These are phyloP conservation scores for Penicillium soppii DNA, from an alignment of 495 filamentous ascomycete species.

Conservation along the genomic window DNA sequence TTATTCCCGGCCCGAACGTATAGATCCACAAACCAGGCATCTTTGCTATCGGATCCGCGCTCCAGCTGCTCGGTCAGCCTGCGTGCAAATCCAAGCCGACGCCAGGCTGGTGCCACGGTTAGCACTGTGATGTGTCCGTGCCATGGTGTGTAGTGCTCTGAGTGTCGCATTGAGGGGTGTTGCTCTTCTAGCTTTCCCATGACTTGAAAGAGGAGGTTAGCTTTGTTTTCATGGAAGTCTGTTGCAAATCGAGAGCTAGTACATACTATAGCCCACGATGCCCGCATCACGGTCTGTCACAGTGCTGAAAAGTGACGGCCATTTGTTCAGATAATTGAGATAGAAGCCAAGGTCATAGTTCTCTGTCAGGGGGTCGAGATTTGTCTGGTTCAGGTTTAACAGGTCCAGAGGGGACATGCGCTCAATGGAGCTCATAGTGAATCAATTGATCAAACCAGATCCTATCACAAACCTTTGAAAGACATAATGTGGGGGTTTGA, in stretches of 20 bases:
- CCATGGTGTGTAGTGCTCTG: conserved; percentile 89
- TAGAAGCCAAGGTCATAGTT: conserved; percentile 96
- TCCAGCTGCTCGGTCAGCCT: conserved; percentile 78
- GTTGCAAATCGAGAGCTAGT: neutral
- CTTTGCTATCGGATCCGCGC: conserved; percentile 68
- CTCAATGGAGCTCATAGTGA: conserved; percentile 64
- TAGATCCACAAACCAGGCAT: conserved; percentile 94
- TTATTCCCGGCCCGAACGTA: conserved; percentile 88
- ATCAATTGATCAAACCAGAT: no score
- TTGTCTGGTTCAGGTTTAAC: conserved; percentile 78
- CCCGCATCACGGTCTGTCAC: conserved; percentile 78
- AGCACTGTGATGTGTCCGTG: conserved; percentile 97
- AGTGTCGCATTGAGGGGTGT: conserved; percentile 65
- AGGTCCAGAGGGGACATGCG: conserved; percentile 72
- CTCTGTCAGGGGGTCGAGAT: conserved; percentile 91
- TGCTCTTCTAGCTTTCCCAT: conserved; percentile 96
- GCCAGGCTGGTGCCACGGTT: conserved; percentile 83
- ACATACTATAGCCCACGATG: conserved; percentile 88
- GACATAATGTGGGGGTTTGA: conserved; percentile 12
- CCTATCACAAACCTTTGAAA: no score
- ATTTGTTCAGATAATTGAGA: conserved; percentile 88
- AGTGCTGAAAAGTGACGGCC: conserved; percentile 88
- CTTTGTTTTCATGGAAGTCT: neutral
- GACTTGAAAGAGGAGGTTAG: conserved; percentile 53
- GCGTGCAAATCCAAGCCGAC: conserved; percentile 82